Percentiles rank a stretch among this genome's conserved stretches.
Evolutionary conservation across 139 green algal genomes (phyloP).

Genomic region (Desmodesmus armatus): DNA sequence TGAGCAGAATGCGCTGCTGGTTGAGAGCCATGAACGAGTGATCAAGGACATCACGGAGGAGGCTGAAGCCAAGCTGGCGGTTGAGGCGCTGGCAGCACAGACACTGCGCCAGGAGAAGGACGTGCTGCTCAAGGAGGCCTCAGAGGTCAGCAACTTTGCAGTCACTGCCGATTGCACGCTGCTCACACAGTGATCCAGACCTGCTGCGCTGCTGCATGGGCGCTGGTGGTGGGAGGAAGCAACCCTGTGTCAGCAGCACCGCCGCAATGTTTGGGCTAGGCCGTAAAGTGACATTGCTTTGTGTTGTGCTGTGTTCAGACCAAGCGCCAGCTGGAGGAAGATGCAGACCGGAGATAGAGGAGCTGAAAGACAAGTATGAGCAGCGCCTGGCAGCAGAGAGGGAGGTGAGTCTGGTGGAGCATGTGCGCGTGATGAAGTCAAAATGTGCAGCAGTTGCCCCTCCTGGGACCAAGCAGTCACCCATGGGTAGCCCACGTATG

Average conservation of each 20-base stretch:
- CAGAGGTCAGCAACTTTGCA: slow-evolving; percentile 61
- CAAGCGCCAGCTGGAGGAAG: slow-evolving; percentile 91
- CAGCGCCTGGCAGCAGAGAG: slow-evolving; percentile 44
- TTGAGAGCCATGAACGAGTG: slow-evolving; percentile 86
- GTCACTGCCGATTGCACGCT: too few species aligned
- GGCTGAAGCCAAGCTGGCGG: slow-evolving; percentile 82
- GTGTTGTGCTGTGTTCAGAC: slow-evolving; percentile 63
- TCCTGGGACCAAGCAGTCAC: neutral
- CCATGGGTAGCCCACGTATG: too few species aligned
- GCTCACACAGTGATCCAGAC: too few species aligned
- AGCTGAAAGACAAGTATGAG: slow-evolving; percentile 87
- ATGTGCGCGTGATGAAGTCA: too few species aligned
- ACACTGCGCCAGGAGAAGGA: slow-evolving; percentile 68
- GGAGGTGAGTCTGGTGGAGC: slow-evolving; percentile 27
- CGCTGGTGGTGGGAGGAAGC: too few species aligned
- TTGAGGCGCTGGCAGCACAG: slow-evolving; percentile 67
- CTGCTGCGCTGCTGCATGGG: too few species aligned
- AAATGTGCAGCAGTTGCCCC: neutral
- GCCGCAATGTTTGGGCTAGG: too few species aligned
- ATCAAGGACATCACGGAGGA: slow-evolving; percentile 88
- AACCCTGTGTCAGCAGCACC: too few species aligned
- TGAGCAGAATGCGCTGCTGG: slow-evolving; percentile 85
- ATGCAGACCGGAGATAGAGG: slow-evolving; percentile 93
- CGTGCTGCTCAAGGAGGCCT: slow-evolving; percentile 71
- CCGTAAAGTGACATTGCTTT: neutral